Conservation (phyloP, 108 stramenopile genomes). For the Skeletonema menzelii region DNA sequence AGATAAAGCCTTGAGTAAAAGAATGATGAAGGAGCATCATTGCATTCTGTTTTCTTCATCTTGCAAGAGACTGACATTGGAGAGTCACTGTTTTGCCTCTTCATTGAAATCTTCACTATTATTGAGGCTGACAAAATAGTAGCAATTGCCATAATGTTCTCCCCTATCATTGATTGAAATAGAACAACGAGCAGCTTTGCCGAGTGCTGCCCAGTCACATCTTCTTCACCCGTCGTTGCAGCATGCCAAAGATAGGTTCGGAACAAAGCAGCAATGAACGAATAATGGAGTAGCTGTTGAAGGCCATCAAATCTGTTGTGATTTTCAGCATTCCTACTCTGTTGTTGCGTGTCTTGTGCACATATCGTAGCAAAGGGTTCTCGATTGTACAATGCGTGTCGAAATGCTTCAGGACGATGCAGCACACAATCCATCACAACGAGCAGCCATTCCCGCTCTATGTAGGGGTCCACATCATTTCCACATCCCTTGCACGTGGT, state of each 20-base stretch:
- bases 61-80: neutral
- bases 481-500: conserved; percentile 18
- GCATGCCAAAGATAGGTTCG: conserved; percentile 11
- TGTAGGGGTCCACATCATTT: conserved; percentile 64
- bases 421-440: conserved; percentile 63
- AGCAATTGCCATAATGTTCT: neutral
- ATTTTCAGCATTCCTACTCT: neutral
- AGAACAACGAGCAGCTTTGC: neutral
- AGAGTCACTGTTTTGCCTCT: neutral
- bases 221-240: neutral
- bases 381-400: conserved; percentile 61
- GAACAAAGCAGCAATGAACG: neutral
- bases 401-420: conserved; percentile 59
- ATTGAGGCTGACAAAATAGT: neutral
- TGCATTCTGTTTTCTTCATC: neutral
- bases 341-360: neutral
- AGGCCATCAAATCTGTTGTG: neutral
- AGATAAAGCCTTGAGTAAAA: conserved; percentile 40
- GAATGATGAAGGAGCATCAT: neutral
- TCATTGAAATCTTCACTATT: neutral
- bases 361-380: conserved; percentile 4
- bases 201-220: neutral
- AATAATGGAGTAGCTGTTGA: neutral
- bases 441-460: conserved; percentile 70
- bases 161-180: neutral